These are phyloP conservation scores for Usnea hakonensis DNA, from an alignment of 495 filamentous ascomycete species.

Conservation along the genomic window DNA sequence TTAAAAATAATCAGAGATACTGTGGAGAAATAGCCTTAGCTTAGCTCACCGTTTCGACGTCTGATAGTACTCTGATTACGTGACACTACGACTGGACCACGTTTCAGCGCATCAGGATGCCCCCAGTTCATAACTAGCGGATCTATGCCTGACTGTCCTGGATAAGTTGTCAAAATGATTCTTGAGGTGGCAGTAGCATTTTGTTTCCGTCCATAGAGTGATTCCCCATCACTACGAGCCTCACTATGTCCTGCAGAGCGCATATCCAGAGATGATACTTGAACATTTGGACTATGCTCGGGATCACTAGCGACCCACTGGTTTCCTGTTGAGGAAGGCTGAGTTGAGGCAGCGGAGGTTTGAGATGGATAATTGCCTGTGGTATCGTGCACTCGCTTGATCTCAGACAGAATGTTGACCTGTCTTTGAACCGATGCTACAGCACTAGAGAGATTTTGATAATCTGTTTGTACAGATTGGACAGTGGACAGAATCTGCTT, in stretches of 20 bases:
- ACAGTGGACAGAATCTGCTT: slow-evolving; percentile 29
- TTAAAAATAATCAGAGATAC: slow-evolving; percentile 18
- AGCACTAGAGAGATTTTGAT: slow-evolving; percentile 50
- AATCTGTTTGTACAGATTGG: slow-evolving; percentile 44
- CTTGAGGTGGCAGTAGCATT: slow-evolving; percentile 40
- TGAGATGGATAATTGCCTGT: not conserved
- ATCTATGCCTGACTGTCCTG: slow-evolving; percentile 87
- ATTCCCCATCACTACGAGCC: not conserved
- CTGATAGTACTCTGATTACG: slow-evolving; percentile 67
- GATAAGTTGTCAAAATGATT: slow-evolving; percentile 83
- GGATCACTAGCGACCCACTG: not conserved
- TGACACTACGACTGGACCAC: slow-evolving; percentile 89
- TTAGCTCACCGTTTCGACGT: slow-evolving; percentile 65
- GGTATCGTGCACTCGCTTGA: slow-evolving; percentile 46
- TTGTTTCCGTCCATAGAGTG: slow-evolving; percentile 13
- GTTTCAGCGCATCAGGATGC: slow-evolving; percentile 56
- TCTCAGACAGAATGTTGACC: slow-evolving; percentile 51
- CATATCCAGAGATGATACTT: not conserved
- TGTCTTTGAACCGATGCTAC: slow-evolving; percentile 61
- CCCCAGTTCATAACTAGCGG: slow-evolving; percentile 88
- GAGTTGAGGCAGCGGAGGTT: not conserved
- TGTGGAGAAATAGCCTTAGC: slow-evolving; percentile 18
- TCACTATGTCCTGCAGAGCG: not conserved
- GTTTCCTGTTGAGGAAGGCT: not conserved
- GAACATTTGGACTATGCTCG: not conserved